Conservation (phyloP, 495 filamentous ascomycete species). For the Extremus antarcticus region DNA sequence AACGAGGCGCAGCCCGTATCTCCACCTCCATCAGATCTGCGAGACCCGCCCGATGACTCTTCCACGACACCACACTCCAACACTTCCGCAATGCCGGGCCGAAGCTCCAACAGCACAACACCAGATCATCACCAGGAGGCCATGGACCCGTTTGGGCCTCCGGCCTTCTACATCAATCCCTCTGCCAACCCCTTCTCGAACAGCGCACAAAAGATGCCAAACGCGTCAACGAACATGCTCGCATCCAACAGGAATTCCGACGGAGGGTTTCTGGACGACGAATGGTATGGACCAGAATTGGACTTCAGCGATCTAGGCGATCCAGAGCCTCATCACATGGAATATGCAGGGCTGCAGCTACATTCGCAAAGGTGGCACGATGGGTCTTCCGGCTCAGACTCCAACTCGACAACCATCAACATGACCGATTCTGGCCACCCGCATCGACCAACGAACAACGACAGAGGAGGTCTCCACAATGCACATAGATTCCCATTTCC, state of each 20-base stretch:
- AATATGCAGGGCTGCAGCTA: neutral
- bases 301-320: conserved; percentile 18
- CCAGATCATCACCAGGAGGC: conserved; percentile 5
- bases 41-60: neutral
- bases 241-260: neutral
- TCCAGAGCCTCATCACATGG: neutral
- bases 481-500: conserved; percentile 7
- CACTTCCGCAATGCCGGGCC: conserved; percentile 1
- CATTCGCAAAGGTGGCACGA: conserved; percentile 15
- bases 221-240: neutral
- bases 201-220: conserved; percentile 21
- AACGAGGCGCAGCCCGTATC: conserved; percentile 21
- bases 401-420: neutral
- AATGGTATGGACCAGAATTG: conserved; percentile 2
- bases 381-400: conserved; percentile 24
- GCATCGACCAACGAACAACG: conserved; percentile 16
- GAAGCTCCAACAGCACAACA: neutral
- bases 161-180: conserved; percentile 16
- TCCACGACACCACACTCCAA: conserved; percentile 10
- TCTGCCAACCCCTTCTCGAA: conserved; percentile 27
- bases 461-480: conserved; percentile 6
- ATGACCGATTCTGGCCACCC: neutral
- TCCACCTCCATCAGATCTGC: conserved; percentile 16
- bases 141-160: conserved; percentile 22
- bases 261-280: neutral